phyloP scores from a whole-genome alignment of 2,329 filamentous ascomycete species.

The Dothideomycetes sp. region DNA sequence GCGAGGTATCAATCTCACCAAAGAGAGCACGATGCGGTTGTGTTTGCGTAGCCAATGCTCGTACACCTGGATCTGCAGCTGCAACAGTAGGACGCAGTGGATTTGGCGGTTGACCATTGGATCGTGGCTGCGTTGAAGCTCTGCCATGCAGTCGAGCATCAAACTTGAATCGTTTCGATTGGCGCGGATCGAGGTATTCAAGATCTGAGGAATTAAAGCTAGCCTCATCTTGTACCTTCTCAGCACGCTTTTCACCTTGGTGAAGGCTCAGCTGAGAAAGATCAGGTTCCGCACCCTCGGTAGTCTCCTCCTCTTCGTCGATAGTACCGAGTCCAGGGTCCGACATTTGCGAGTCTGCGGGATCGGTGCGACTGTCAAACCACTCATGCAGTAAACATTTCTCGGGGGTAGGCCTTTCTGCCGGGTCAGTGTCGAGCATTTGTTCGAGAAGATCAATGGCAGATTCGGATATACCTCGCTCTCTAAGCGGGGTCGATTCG shows the following conservation, averaged over 20 bases:
- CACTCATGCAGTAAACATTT: conserved; percentile 64
- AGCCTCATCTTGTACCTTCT: conserved; percentile 15
- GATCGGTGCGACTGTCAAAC: conserved; percentile 43
- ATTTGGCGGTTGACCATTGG: neutral
- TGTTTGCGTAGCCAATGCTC: neutral
- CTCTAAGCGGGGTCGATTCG: conserved; percentile 53
- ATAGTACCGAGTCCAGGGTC: conserved; percentile 27
- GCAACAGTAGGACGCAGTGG: neutral
- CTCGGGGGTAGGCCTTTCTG: conserved; percentile 60
- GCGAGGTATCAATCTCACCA: conserved; percentile 45
- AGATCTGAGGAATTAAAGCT: conserved; percentile 25
- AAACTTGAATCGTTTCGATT: conserved; percentile 33
- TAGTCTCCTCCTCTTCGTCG: conserved; percentile 48
- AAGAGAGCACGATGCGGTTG: conserved; percentile 32
- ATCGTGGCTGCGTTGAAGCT: conserved; percentile 13
- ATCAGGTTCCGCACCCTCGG: conserved; percentile 40
- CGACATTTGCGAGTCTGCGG: conserved; percentile 3
- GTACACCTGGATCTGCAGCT: neutral
- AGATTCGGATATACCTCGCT: conserved; percentile 47
- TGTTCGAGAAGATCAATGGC: conserved; percentile 63
- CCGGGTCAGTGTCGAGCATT: conserved; percentile 77
- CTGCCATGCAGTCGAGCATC: neutral
- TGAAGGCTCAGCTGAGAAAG: conserved; percentile 55
- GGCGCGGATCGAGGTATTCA: conserved; percentile 25
- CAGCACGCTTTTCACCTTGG: conserved; percentile 26